Conservation (phyloP, 2,329 filamentous ascomycete species). For the Emericellopsis cladophorae region DNA sequence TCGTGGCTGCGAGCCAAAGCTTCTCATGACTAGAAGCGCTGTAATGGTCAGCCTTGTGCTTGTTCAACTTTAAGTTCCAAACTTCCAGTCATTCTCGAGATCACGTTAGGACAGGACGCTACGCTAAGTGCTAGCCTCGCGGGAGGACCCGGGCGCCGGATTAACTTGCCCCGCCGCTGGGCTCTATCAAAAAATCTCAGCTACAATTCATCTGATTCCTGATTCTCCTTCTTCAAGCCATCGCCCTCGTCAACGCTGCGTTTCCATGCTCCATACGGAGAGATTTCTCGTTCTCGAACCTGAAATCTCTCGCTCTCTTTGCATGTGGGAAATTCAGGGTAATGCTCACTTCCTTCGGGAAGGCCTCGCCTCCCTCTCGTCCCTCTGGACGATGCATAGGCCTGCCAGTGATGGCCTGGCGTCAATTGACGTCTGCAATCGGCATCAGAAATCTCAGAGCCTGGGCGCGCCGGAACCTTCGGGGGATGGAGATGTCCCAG, state of each 20-base stretch:
- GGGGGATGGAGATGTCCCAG: not conserved
- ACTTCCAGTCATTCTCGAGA: no score
- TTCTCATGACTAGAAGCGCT: no score
- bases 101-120: no score
- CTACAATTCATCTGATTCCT: not conserved
- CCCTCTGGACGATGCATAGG: slow-evolving; percentile 18
- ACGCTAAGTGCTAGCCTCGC: no score
- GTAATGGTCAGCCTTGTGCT: no score
- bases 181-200: not conserved
- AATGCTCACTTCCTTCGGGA: slow-evolving; percentile 53
- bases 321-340: slow-evolving; percentile 99
- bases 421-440: slow-evolving; percentile 69
- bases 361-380: slow-evolving; percentile 7
- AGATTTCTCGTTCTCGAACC: slow-evolving; percentile 12
- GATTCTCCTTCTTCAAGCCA: slow-evolving; percentile 41
- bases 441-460: slow-evolving; percentile 86
- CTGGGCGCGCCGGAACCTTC: slow-evolving; percentile 5
- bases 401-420: slow-evolving; percentile 81
- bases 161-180: not conserved
- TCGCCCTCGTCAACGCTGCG: slow-evolving; percentile 83
- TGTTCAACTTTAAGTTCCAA: no score
- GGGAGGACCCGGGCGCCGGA: not conserved
- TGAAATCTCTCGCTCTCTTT: slow-evolving; percentile 7
- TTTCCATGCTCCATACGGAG: slow-evolving; percentile 87
- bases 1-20: no score